Evolutionary conservation across 2,329 filamentous ascomycete genomes (phyloP).

Genomic region (Chaetomiaceae sp.): DNA sequence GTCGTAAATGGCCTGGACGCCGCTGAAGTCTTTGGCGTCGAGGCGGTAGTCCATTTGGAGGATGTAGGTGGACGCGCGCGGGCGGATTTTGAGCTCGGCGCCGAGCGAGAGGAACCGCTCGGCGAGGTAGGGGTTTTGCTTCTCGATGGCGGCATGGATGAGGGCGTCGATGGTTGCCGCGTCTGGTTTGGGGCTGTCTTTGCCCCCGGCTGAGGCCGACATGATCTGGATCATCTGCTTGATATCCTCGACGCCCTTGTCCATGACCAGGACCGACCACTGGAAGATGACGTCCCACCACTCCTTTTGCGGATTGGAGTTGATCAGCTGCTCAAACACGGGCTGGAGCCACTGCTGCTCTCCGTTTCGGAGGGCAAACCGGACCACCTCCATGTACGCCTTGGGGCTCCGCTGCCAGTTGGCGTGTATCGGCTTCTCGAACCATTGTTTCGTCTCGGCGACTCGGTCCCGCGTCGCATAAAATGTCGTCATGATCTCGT

Average conservation of each 20-base stretch:
- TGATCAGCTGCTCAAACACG: slow-evolving; percentile 51
- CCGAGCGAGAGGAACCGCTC: slow-evolving; percentile 68
- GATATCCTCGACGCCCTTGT: slow-evolving; percentile 67
- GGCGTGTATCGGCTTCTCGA: slow-evolving; percentile 47
- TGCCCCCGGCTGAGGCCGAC: slow-evolving; percentile 43
- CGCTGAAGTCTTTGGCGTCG: slow-evolving; percentile 65
- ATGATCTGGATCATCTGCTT: slow-evolving; percentile 68
- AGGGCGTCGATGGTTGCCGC: slow-evolving; percentile 72
- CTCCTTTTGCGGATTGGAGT: slow-evolving; percentile 44
- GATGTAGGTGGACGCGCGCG: slow-evolving; percentile 65
- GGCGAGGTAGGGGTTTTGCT: slow-evolving; percentile 64
- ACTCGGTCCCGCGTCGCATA: slow-evolving; percentile 56
- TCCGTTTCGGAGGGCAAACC: slow-evolving; percentile 55
- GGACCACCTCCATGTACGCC: slow-evolving; percentile 52
- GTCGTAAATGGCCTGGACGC: slow-evolving; percentile 61
- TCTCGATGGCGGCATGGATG: slow-evolving; percentile 66
- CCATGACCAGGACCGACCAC: slow-evolving; percentile 66
- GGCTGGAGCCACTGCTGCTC: slow-evolving; percentile 58
- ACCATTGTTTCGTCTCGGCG: slow-evolving; percentile 63
- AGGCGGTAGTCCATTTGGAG: slow-evolving; percentile 73
- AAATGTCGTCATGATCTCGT: slow-evolving; percentile 55
- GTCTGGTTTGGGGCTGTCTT: slow-evolving; percentile 50
- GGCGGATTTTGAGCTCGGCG: slow-evolving; percentile 57
- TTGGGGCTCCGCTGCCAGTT: slow-evolving; percentile 37
- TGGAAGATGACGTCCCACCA: slow-evolving; percentile 70